A percentile compares a stretch with the other conserved stretches of the same genome.
Conservation (phyloP, 257 asterid genomes). For the Przewalskia tangutica region DNA sequence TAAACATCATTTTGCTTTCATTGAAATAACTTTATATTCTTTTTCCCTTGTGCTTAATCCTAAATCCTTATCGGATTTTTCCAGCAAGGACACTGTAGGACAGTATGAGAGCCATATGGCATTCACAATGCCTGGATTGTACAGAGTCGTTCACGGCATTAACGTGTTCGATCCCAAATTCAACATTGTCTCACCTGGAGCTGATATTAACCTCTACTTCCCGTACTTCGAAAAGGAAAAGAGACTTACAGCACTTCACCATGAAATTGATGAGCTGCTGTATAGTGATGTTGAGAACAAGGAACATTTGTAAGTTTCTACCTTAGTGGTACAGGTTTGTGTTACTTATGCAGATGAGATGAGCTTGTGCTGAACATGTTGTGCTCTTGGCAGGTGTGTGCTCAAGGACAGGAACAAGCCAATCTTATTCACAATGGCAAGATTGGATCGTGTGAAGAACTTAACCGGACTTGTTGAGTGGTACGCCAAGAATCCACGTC, state of each 20-base stretch:
- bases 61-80: neutral
- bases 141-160: slow-evolving; percentile 93
- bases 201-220: slow-evolving; percentile 65
- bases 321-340: too few relatives aligned
- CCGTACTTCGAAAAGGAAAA: slow-evolving; percentile 58
- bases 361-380: too few relatives aligned
- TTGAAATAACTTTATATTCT: neutral
- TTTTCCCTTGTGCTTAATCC: neutral
- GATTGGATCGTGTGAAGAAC: slow-evolving; percentile 86
- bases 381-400: slow-evolving; percentile 26
- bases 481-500: slow-evolving; percentile 73
- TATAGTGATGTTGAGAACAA: slow-evolving; percentile 70
- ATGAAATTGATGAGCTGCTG: slow-evolving; percentile 79
- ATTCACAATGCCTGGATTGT: slow-evolving; percentile 94
- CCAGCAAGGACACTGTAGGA: slow-evolving; percentile 91
- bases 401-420: slow-evolving; percentile 77
- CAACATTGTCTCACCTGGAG: slow-evolving; percentile 96
- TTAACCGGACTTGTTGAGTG: slow-evolving; percentile 78
- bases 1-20: neutral
- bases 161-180: slow-evolving; percentile 90
- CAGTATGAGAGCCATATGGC: slow-evolving; percentile 96
- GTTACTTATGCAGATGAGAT: too few relatives aligned
- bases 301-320: slow-evolving; percentile 43
- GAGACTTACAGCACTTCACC: slow-evolving; percentile 65
- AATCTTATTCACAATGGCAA: slow-evolving; percentile 86